Conservation (phyloP, 2,329 filamentous ascomycete species). For the Fusarium clavum region DNA sequence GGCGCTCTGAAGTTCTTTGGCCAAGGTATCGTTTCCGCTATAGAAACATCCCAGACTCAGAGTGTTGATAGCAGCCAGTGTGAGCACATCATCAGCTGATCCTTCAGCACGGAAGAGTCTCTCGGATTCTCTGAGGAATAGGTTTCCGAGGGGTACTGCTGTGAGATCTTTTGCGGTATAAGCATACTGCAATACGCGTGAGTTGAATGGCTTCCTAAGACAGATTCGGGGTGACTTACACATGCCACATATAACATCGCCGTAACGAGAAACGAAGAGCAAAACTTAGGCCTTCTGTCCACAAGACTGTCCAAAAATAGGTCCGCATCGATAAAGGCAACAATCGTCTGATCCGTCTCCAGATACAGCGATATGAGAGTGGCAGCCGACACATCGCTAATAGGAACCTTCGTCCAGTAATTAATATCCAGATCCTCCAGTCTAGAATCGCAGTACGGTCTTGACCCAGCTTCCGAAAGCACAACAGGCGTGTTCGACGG, state of each 20-base stretch:
- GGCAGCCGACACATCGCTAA: background rate
- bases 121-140: background rate
- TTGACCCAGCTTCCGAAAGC: background rate
- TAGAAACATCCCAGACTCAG: conserved; percentile 1
- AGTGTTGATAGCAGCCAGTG: background rate
- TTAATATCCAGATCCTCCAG: background rate
- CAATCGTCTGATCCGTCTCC: conserved; percentile 8
- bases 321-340: conserved; percentile 2
- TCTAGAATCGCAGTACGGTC: background rate
- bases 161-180: background rate
- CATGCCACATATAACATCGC: conserved; percentile 7
- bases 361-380: conserved; percentile 1
- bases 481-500: background rate
- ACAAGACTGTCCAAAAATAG: background rate
- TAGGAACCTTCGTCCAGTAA: conserved; percentile 15
- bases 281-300: background rate
- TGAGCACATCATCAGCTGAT: background rate
- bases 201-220: no score
- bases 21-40: background rate
- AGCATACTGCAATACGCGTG: background rate
- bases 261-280: conserved; percentile 8
- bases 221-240: no score
- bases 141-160: background rate
- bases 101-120: conserved; percentile 1
- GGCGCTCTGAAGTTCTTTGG: background rate